Base-by-base conservation (phyloP, 176 grass and related monocot genomes). In the Themeda triandra region DNA sequence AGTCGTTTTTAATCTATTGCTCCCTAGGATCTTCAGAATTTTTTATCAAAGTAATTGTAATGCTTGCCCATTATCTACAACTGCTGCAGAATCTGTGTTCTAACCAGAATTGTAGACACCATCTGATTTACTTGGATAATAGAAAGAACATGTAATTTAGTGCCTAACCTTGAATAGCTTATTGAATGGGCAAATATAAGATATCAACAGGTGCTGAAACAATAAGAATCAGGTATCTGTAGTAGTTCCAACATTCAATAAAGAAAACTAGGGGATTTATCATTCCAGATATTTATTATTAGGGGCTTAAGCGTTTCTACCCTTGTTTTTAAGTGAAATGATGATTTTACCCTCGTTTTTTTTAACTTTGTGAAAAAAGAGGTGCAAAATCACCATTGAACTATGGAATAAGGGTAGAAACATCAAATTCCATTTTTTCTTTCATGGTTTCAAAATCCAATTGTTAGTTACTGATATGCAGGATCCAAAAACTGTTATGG, bases 401-500 rank as follows among this genome's bases (percentile, higher is more conserved):
- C n/a, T n/a, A n/a, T n/a, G n/a, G n/a, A n/a, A n/a, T n/a, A n/a
- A n/a, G n/a, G n/a, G n/a, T n/a, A n/a, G n/a, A n/a, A n/a, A n/a
- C n/a, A n/a, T n/a, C n/a, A n/a, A n/a, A 73, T 80, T 71, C 45
- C 13, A 51, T 84, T 24, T 81, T 79, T 68, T 9, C 56, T 29
- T 6, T n/a, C n/a, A n/a, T 25, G 6, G 8, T 39, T 53, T 56
- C 67, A 25, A 13, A 77, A 45, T 63, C n/a, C 2, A 64, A 64
- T 73, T 31, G 10, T 54, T 83, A 27, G 28, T 77, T 63, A 42
- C 40, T 58, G 56, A 65, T 77, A 92, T 65, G 58, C 64, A 98
- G 96, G 88, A 85, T 83, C 91, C 13, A 95, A n/a, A n/a, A n/a
- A n/a, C n/a, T n/a, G n/a, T n/a, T n/a, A n/a, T n/a, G n/a, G n/a